Conservation (phyloP, 192 early-diverging fungal species). For the Geosiphon pyriformis region DNA sequence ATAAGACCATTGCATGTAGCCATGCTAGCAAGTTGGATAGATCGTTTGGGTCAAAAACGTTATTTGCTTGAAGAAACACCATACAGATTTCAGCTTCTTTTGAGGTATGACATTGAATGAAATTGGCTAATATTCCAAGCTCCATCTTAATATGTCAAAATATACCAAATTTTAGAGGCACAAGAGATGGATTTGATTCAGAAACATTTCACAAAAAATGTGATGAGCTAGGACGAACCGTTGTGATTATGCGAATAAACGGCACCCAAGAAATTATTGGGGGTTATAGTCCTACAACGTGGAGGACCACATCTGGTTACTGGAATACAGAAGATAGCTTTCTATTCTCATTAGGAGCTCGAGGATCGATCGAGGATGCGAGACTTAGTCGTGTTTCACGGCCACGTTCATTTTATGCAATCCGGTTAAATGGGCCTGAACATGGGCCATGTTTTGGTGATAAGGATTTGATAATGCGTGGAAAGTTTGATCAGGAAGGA, state of each 20-base stretch:
- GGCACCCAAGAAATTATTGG: slow-evolving; percentile 13
- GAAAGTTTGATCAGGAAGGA: slow-evolving; percentile 12
- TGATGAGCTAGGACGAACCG: slow-evolving; percentile 7
- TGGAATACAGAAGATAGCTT: slow-evolving; percentile 25
- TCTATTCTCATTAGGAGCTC: slow-evolving; percentile 10
- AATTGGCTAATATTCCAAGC: too few species aligned
- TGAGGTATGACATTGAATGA: too few species aligned
- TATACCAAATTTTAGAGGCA: too few species aligned
- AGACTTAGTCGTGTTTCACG: slow-evolving; percentile 10
- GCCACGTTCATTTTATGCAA: slow-evolving; percentile 17
- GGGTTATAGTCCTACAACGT: slow-evolving; percentile 13
- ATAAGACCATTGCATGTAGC: slow-evolving; percentile 9
- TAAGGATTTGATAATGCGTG: slow-evolving; percentile 16
- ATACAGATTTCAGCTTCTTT: slow-evolving; percentile 9
- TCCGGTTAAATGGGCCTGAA: slow-evolving; percentile 12
- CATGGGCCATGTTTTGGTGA: slow-evolving; percentile 24
- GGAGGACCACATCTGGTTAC: slow-evolving; percentile 10
- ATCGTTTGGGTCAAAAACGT: slow-evolving; percentile 16
- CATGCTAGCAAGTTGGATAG: slow-evolving; percentile 15
- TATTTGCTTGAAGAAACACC: slow-evolving; percentile 17
- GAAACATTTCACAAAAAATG: slow-evolving; percentile 12
- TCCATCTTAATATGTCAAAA: too few species aligned
- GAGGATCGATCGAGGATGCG: slow-evolving; percentile 13
- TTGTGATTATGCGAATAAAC: slow-evolving; percentile 14
- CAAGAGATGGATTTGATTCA: slow-evolving; percentile 17